Evolutionary conservation across 805 yeast species (phyloP).

Genomic region (Ogataea kodamae): DNA sequence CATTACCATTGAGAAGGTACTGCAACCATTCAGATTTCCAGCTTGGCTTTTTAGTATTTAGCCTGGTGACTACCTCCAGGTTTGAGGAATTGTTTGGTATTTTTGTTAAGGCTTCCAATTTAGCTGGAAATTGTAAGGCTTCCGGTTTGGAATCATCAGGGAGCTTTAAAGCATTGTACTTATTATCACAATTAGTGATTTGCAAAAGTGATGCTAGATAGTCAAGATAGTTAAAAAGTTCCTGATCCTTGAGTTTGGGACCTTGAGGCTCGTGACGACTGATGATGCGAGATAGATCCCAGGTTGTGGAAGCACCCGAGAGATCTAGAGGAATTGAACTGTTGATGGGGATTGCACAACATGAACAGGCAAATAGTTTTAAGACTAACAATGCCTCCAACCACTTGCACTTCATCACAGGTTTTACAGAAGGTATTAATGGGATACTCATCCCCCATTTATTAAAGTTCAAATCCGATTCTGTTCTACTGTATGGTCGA

Average conservation of each 20-base stretch:
- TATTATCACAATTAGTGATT: conserved; percentile 21
- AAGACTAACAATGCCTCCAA: background rate
- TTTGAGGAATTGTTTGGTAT: conserved; percentile 13
- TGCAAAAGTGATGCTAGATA: conserved; percentile 19
- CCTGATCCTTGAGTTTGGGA: conserved; percentile 4
- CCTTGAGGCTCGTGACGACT: conserved; percentile 22
- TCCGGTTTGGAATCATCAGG: conserved; percentile 4
- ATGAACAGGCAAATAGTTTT: background rate
- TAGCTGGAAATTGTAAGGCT: conserved; percentile 12
- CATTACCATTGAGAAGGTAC: conserved; percentile 18
- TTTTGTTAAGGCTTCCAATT: conserved; percentile 13
- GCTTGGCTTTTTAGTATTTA: conserved; percentile 16
- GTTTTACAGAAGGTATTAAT: background rate
- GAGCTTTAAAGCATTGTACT: conserved; percentile 15
- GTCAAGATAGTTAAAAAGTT: conserved; percentile 16
- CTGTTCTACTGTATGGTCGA: conserved; percentile 10
- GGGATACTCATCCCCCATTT: background rate
- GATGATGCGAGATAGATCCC: conserved; percentile 18
- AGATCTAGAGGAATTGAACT: background rate
- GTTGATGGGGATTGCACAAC: conserved; percentile 2
- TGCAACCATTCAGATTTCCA: conserved; percentile 16
- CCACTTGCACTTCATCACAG: background rate
- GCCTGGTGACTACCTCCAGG: conserved; percentile 11
- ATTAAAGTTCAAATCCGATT: background rate
- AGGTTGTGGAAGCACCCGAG: conserved; percentile 3